phyloP scores from a whole-genome alignment of 2,329 filamentous ascomycete genomes.

The Neophaeococcomyces aloes region DNA sequence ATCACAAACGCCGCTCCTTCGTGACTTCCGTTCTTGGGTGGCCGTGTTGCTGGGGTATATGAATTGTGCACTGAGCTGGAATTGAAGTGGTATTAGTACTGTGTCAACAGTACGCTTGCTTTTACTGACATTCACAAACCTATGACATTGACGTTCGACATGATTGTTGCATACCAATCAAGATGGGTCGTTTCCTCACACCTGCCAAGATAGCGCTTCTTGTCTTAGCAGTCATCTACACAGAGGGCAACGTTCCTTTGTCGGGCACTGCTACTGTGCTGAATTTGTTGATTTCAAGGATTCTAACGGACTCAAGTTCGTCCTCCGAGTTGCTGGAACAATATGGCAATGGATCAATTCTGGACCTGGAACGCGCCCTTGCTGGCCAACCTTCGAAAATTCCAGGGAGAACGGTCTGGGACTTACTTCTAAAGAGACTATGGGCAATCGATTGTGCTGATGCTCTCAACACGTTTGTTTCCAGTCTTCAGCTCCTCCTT shows the following conservation, averaged over 20 bases:
- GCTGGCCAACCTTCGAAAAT: conserved; percentile 41
- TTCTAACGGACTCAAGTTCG: conserved; percentile 38
- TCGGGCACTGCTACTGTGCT: conserved; percentile 64
- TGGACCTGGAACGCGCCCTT: conserved; percentile 40
- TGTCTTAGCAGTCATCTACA: conserved; percentile 71
- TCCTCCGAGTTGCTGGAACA: conserved; percentile 16
- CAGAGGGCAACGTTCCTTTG: conserved; percentile 56
- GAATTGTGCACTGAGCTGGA: too few relatives aligned
- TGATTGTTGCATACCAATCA: conserved; percentile 1
- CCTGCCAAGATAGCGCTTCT: conserved; percentile 78
- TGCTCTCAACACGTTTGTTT: conserved; percentile 67
- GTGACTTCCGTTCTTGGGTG: too few relatives aligned
- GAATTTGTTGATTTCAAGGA: conserved; percentile 64
- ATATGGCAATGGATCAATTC: conserved; percentile 26
- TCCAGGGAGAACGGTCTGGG: conserved; percentile 76
- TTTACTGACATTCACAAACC: too few relatives aligned
- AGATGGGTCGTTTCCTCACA: conserved; percentile 75
- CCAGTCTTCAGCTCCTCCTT: conserved; percentile 47
- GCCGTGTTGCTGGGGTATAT: too few relatives aligned
- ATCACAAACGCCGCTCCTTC: too few relatives aligned
- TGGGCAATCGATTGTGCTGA: conserved; percentile 80
- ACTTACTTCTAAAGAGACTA: conserved; percentile 66
- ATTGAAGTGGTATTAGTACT: too few relatives aligned
- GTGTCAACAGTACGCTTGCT: too few relatives aligned
- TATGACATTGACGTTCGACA: not conserved